These are phyloP conservation scores for Plasmodium vivax DNA, from an alignment of 169 alveolate species.

Conservation along the genomic window DNA sequence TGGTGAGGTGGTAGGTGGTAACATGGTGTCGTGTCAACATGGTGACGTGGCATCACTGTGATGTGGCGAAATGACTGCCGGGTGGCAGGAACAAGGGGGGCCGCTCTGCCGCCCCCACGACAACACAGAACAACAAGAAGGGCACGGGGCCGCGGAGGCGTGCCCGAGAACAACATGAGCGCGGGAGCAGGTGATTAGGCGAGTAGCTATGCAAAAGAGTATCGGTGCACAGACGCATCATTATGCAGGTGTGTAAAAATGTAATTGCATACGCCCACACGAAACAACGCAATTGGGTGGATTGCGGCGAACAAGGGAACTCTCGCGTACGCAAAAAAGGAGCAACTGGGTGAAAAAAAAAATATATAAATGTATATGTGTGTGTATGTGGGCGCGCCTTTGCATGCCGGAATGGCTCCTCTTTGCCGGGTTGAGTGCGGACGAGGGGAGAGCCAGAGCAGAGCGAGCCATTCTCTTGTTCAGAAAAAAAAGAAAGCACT, in stretches of 20 bases:
- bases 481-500: background rate
- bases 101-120: background rate
- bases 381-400: background rate
- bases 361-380: background rate
- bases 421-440: background rate
- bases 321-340: background rate
- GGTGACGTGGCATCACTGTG: background rate
- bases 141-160: background rate
- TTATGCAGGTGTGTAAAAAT: background rate
- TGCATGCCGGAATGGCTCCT: background rate
- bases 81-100: background rate
- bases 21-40: background rate
- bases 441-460: background rate
- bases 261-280: background rate
- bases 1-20: background rate
- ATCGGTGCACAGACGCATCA: background rate
- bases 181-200: background rate
- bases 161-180: background rate
- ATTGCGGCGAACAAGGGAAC: background rate
- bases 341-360: background rate
- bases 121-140: background rate
- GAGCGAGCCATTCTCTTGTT: background rate
- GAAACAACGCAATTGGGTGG: background rate
- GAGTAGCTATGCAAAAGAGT: background rate
- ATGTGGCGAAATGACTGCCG: background rate